phyloP scores from a whole-genome alignment of 257 asterid species.

The Gentiana dahurica region DNA sequence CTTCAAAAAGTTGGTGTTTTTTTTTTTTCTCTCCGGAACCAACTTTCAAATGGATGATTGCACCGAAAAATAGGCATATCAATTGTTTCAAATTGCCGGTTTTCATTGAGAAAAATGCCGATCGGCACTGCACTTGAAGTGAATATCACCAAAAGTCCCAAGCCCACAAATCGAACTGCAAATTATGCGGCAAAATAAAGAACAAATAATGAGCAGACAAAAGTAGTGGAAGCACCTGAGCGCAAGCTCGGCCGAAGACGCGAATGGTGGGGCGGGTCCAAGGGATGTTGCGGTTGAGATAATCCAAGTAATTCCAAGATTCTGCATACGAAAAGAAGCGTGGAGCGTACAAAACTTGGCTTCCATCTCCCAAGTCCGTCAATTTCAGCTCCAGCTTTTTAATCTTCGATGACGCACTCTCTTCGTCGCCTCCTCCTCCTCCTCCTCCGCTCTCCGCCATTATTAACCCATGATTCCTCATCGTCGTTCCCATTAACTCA shows the following conservation, averaged over 20 bases:
- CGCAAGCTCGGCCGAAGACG: constrained; percentile 58
- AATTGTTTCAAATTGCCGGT: too few relatives aligned
- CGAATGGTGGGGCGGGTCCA: constrained; percentile 92
- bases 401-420: too few relatives aligned
- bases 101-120: too few relatives aligned
- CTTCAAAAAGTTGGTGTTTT: too few relatives aligned
- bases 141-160: too few relatives aligned
- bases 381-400: background rate
- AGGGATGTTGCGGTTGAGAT: constrained; percentile 67
- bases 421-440: background rate
- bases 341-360: constrained; percentile 44
- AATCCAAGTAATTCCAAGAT: constrained; percentile 70
- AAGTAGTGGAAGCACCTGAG: constrained; percentile 40
- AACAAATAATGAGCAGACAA: background rate
- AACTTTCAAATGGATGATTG: too few relatives aligned
- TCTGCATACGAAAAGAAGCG: constrained; percentile 49
- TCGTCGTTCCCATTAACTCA: background rate
- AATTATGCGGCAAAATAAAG: too few relatives aligned
- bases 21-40: too few relatives aligned
- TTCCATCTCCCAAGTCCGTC: constrained; percentile 61
- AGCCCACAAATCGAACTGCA: too few relatives aligned
- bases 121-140: too few relatives aligned
- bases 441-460: background rate
- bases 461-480: constrained; percentile 7
- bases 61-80: too few relatives aligned